Conservation (phyloP, 306 rosid genomes). For the Acacia melanoxylon region DNA sequence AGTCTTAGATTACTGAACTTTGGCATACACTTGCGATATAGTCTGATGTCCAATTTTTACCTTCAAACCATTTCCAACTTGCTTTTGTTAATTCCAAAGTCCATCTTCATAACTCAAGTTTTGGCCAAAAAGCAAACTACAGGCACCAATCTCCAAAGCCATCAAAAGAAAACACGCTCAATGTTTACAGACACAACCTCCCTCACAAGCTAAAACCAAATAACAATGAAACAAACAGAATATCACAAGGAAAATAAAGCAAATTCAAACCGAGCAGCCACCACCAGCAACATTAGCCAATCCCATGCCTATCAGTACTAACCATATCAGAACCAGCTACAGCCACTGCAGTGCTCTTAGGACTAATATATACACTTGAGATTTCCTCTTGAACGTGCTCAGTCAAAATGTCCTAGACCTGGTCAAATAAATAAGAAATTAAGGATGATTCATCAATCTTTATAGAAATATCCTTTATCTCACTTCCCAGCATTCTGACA, state of each 20-base stretch:
- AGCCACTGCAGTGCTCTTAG: not conserved
- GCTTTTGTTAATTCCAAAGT: not conserved
- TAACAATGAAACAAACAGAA: no score
- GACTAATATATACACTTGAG: not conserved
- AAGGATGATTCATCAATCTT: not conserved
- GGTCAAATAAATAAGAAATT: not conserved
- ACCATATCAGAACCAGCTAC: not conserved
- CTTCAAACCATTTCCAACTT: not conserved
- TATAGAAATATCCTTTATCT: not conserved
- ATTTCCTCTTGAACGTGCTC: not conserved
- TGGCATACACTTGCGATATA: not conserved
- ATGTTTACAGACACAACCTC: not conserved
- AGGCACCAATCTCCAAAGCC: not conserved
- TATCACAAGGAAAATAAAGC: not conserved
- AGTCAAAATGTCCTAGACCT: not conserved
- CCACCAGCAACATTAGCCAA: not conserved
- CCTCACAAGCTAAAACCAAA: no score
- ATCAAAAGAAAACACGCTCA: not conserved
- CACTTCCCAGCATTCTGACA: not conserved
- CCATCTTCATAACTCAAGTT: not conserved
- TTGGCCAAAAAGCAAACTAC: not conserved
- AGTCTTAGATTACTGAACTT: not conserved
- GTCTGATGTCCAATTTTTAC: not conserved
- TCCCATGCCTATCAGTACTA: not conserved
- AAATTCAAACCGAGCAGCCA: not conserved